Conservation (phyloP, 1,139 yeast species). For the Sugiyamaella japonica region DNA sequence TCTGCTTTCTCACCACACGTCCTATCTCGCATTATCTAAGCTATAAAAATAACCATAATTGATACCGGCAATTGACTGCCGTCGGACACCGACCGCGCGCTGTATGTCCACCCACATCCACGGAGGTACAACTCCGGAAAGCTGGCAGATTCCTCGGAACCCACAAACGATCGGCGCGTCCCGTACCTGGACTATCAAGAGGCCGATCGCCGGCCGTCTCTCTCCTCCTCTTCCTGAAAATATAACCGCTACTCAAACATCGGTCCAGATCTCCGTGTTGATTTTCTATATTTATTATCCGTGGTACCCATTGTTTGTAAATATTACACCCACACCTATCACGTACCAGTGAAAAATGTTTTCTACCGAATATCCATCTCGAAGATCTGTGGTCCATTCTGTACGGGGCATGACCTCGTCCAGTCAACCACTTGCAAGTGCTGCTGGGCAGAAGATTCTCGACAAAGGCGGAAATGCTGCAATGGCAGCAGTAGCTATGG, state of each 20-base stretch:
- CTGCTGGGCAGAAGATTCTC: slow-evolving; percentile 68
- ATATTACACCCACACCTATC: too few relatives aligned
- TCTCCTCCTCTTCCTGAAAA: too few relatives aligned
- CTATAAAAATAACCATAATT: background rate
- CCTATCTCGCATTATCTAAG: background rate
- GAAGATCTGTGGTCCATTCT: slow-evolving; percentile 78
- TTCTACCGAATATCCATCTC: slow-evolving; percentile 41
- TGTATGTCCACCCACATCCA: background rate
- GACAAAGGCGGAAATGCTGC: slow-evolving; percentile 79
- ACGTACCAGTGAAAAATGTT: too few relatives aligned
- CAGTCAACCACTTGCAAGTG: slow-evolving; percentile 73
- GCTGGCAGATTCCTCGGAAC: background rate
- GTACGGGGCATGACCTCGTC: slow-evolving; percentile 73
- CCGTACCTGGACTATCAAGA: background rate
- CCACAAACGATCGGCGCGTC: too few relatives aligned
- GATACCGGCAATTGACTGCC: background rate
- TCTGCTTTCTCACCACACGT: too few relatives aligned
- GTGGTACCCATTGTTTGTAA: background rate
- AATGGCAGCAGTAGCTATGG: slow-evolving; percentile 73
- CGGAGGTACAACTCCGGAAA: too few relatives aligned
- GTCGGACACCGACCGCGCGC: background rate
- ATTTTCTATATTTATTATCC: background rate
- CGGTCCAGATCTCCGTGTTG: background rate
- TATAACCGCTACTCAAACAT: too few relatives aligned
- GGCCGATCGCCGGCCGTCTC: too few relatives aligned